Evolutionary conservation across 2,329 filamentous ascomycete genomes (phyloP), one percentile per base, ranked within the genome.

Genomic region (Magnaporthiopsis poae): DNA sequence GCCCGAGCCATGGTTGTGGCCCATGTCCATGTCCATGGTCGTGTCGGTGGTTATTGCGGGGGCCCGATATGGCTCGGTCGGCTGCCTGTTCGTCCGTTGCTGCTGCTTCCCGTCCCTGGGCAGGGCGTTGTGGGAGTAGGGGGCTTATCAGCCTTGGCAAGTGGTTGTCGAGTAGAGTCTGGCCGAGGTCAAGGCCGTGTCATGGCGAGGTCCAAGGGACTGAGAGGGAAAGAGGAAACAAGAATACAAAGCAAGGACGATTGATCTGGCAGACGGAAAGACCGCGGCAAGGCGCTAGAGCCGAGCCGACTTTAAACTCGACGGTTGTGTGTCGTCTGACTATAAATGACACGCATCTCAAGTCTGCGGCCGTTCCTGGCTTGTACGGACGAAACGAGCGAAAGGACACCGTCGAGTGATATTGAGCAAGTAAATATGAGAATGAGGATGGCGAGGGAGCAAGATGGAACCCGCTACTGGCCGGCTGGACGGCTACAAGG

Each of bases 21-120:
- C 25, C 68, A 70, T 69, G n/a, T 68, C 67, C 69, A 71, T 64
- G 13, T 31, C 31, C 31, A 31, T 7, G 31, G 31, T 39, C 39
- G 39, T 5, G 21, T 64, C 63, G 21, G 52, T 64, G 63, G 5
- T 59, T 21, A 46, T 59, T 71, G 35, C 60, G 67, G 64, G 62
- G 31, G 63, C 36, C 5, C 2, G 9, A 18, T 31, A 63, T 63
- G 46, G n/a, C 46, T 18, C 46, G 56, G 18, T 27, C 13, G n/a
- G 39, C 5, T 18, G 62, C 21, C 33, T 27, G 62, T 15, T 52
- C 7, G 52, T 35, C 33, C 29, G 27, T 56, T 15, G 63, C 64
- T 61, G 67, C 27, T 66, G 66, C 33, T 61, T 68, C 39, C 18
- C 46, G 46, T 25, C 9, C 46, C 46, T 13, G 18, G 18, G 9